A percentile compares a stretch with the other conserved stretches of the same genome.
phyloP scores from a whole-genome alignment of 345 rosid species.

The Abelmoschus esculentus region DNA sequence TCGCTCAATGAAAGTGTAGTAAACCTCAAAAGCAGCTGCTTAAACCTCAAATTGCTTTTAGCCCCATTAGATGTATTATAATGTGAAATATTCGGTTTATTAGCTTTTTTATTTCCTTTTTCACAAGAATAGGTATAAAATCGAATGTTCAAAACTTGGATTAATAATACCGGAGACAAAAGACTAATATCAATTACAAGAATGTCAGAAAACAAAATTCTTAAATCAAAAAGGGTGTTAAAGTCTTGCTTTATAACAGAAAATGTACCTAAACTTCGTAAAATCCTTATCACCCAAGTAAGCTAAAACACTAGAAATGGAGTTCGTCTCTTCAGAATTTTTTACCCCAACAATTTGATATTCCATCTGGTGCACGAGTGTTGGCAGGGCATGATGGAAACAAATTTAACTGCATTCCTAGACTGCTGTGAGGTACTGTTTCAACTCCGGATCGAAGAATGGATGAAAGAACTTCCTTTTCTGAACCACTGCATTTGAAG shows the following conservation, averaged over 20 bases:
- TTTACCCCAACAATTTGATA: not conserved
- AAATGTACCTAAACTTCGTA: not conserved
- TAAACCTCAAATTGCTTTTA: too few relatives aligned
- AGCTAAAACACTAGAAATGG: not conserved
- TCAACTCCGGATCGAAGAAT: slow-evolving; percentile 25
- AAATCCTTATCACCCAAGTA: not conserved
- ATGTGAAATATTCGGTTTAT: not conserved
- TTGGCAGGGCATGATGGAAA: not conserved
- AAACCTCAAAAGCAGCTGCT: not conserved
- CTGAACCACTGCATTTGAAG: not conserved
- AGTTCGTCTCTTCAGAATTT: not conserved
- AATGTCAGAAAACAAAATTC: not conserved
- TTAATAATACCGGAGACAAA: not conserved
- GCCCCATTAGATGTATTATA: not conserved
- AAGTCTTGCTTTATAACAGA: not conserved
- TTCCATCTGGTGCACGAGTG: not conserved
- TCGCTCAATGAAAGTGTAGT: not conserved
- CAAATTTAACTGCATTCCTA: not conserved
- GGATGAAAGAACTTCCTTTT: slow-evolving; percentile 15
- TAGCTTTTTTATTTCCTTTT: too few relatives aligned
- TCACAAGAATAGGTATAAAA: not conserved
- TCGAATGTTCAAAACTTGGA: not conserved
- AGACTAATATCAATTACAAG: not conserved
- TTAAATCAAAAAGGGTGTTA: not conserved
- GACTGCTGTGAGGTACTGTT: not conserved